Evolutionary conservation across 768 basidiomycete species (phyloP), one percentile per base, ranked within the genome.

Genomic region (Paxillus rubicundulus): DNA sequence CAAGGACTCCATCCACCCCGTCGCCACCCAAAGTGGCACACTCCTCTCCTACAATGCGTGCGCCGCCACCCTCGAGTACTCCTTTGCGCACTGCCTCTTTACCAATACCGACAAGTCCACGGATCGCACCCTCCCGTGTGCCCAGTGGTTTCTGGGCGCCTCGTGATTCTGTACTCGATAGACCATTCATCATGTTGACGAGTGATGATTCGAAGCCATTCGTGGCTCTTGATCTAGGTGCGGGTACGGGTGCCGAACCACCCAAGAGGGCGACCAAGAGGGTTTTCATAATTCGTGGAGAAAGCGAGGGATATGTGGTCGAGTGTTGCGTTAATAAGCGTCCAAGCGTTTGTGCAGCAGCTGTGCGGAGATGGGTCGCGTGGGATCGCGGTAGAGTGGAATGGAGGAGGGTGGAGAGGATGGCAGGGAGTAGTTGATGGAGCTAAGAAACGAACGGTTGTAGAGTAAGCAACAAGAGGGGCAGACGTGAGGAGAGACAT

Each of bases 401-500:
- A 56, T 96, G 91, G 8, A 99, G 78, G 43, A 99, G 82, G 51
- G 87, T 87, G 5, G 96, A 97, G 30, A 99, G 82, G 47, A 98
- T 82, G 0, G 95, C 87, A 2, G 95, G 95, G 1, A 98, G 81
- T 14, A 98, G 79, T 86, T 98, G 96, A 63, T 98, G 97, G 5
- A 98, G 79, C 94, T 98, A 58, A 33, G 33, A 27, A 21, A 24
- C 3, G 6, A 24, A 24, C 24, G 6, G n/a, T 30, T 5, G 13
- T 10, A 9, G 21, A 13, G 12, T 46, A 13, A 50, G 42, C 33
- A 24, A 32, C 12, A 16, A 3, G n/a, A 30, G 32, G 30, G 30
- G 30, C 9, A 18, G 27, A 9, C 10, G 10, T n/a, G 14, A 16
- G 8, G 9, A 14, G 28, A 38, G 49, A 27, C 38, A 42, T 3